Evolutionary conservation across 2,329 filamentous ascomycete genomes (phyloP), one percentile per base, ranked within the genome.

Genomic region (Epichloe hybrida): DNA sequence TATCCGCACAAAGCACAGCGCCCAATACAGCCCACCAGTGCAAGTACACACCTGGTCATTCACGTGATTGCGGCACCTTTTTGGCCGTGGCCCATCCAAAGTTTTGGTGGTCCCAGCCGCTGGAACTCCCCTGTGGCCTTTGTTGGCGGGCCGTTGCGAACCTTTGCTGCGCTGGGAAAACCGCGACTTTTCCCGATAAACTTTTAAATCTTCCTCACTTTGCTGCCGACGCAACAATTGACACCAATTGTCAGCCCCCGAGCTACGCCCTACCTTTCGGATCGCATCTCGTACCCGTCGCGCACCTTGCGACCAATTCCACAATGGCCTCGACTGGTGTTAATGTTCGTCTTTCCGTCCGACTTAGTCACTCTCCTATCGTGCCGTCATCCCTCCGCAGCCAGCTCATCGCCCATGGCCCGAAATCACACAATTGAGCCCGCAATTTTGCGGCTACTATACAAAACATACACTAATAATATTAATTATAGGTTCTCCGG

Each of bases 401-500:
- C 15, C 35, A 35, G 36, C 27, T 37, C 43, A 52, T 57, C 56
- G 55, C 55, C 58, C 57, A 53, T 50, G 55, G 55, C 49, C 44
- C 27, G 31, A 41, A 23, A 36, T 49, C 23, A 50, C 17, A 9
- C 42, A 46, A 52, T 52, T 49, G 37, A 37, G 31, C 20, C 41
- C 17, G 8, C 23, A 21, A 13, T 21, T n/a, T 20, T 40, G 8
- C 31, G 9, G 34, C 15, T 11, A 4, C 27, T 15, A 31, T 4
- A 6, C 7, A 15, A 9, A 15, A 3, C n/a, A 12, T 23, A 50
- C 40, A 55, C 60, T 66, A 63, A 66, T 62, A 62, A 56, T 58
- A 51, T 50, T 35, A 46, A 56, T 53, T 62, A 49, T 70, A 98
- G 93, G 91, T 98, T 71, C 81, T 97, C 71, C 90, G 93, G 73